Conservation (phyloP, 1,284 basidiomycete species). For the Butyriboletus regius region DNA sequence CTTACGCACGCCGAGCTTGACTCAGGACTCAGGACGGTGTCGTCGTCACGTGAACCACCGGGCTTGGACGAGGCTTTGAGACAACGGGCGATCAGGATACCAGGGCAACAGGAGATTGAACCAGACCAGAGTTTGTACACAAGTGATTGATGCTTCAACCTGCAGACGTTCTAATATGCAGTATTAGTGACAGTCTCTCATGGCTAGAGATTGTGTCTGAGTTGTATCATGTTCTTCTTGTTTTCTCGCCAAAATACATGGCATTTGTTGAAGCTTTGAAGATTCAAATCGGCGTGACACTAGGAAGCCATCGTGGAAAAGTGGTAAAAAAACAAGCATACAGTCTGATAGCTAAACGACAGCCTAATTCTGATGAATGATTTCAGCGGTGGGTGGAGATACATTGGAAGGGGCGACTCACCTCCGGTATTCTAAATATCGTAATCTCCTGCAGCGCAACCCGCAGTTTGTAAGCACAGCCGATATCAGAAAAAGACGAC, state of each 20-base stretch:
- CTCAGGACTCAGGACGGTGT: slow-evolving; percentile 25
- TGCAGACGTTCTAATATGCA: slow-evolving; percentile 12
- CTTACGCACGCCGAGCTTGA: slow-evolving; percentile 23
- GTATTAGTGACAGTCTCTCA: slow-evolving; percentile 7
- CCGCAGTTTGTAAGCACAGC: background rate
- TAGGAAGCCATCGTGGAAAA: slow-evolving; percentile 1
- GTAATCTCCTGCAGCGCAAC: slow-evolving; percentile 52
- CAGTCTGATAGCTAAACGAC: slow-evolving; percentile 3
- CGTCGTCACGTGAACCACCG: background rate
- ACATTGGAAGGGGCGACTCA: slow-evolving; percentile 18
- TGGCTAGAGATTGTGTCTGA: slow-evolving; percentile 1
- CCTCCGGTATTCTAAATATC: slow-evolving; percentile 70
- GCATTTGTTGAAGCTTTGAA: background rate
- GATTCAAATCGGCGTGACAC: slow-evolving; percentile 1
- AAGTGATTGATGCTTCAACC: background rate
- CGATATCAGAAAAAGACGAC: slow-evolving; percentile 6
- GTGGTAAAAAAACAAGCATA: slow-evolving; percentile 8
- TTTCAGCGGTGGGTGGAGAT: slow-evolving; percentile 2
- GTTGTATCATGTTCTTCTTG: background rate
- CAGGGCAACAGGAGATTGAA: background rate
- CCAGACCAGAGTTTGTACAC: background rate
- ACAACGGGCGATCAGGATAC: background rate
- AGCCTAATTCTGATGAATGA: slow-evolving; percentile 21
- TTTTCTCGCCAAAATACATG: background rate
- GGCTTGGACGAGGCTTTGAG: background rate